Conservation (phyloP, 768 basidiomycete genomes). For the Leucosporidium creatinivorum region DNA sequence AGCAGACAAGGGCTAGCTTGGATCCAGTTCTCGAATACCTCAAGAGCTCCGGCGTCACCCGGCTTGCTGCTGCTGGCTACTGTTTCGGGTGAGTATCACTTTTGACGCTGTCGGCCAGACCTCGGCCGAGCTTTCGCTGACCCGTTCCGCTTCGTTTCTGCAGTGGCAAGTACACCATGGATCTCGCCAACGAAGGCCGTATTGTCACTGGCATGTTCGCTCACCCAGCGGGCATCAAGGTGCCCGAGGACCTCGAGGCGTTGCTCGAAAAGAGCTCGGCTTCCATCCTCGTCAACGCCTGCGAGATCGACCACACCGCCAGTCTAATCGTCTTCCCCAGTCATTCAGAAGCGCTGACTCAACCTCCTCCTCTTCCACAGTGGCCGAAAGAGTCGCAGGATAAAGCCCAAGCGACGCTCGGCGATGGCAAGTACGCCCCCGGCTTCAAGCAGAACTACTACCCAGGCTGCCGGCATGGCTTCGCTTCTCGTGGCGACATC, state of each 20-base stretch:
- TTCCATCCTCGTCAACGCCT: conserved; percentile 25
- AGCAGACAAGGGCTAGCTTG: too few relatives aligned
- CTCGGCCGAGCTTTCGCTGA: too few relatives aligned
- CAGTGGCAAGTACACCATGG: background rate
- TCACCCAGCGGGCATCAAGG: background rate
- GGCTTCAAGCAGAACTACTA: conserved; percentile 10
- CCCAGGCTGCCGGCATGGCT: background rate
- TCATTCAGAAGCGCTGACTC: too few relatives aligned
- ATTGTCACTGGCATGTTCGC: background rate
- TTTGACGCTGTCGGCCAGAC: too few relatives aligned
- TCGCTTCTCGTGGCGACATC: background rate
- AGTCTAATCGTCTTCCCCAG: too few relatives aligned
- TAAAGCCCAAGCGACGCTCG: conserved; percentile 51
- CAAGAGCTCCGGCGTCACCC: too few relatives aligned
- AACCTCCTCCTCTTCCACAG: conserved; percentile 18
- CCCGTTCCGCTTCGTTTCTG: too few relatives aligned
- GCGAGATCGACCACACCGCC: conserved; percentile 22
- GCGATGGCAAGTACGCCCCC: conserved; percentile 31
- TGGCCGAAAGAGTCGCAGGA: conserved; percentile 51
- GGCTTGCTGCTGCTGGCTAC: too few relatives aligned
- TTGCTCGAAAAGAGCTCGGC: conserved; percentile 14
- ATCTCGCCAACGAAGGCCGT: background rate
- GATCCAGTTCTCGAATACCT: too few relatives aligned
- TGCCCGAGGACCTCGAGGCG: conserved; percentile 11
- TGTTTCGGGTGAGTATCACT: too few relatives aligned